Evolutionary conservation across 192 early-diverging fungal species (phyloP).

Genomic region (Glomus cerebriforme): DNA sequence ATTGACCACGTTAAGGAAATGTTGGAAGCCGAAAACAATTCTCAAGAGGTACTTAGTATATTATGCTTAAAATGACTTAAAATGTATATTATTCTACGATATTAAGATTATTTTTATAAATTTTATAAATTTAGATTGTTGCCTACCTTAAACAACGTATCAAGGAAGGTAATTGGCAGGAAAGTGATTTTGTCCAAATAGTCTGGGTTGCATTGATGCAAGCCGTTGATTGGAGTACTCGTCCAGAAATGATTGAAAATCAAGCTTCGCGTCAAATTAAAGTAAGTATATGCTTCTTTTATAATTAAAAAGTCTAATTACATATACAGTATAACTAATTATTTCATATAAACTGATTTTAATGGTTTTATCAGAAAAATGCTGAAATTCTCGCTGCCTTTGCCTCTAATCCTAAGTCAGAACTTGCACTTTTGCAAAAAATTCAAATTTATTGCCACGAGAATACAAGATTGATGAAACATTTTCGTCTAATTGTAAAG

Average conservation of each 20-base stretch:
- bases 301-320: conserved; percentile 39
- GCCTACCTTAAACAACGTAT: conserved; percentile 65
- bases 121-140: conserved; percentile 52
- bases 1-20: conserved; percentile 61
- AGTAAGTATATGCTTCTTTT: conserved; percentile 21
- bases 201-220: conserved; percentile 83
- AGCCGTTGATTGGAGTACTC: conserved; percentile 76
- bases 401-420: conserved; percentile 78
- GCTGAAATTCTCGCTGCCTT: conserved; percentile 75
- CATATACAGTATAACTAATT: too few species aligned
- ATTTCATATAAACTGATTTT: background rate
- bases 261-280: conserved; percentile 65
- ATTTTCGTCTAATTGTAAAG: conserved; percentile 80
- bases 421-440: conserved; percentile 82
- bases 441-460: conserved; percentile 88
- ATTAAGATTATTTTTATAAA: background rate
- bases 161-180: conserved; percentile 70
- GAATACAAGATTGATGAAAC: conserved; percentile 86
- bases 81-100: conserved; percentile 15
- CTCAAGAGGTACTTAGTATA: conserved; percentile 53
- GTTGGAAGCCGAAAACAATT: conserved; percentile 55
- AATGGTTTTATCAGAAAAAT: conserved; percentile 54
- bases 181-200: conserved; percentile 73
- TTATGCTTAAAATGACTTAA: background rate
- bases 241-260: conserved; percentile 83